Evolutionary conservation across 352 stramenopile genomes (phyloP).

Genomic region (Pythium apleroticum): DNA sequence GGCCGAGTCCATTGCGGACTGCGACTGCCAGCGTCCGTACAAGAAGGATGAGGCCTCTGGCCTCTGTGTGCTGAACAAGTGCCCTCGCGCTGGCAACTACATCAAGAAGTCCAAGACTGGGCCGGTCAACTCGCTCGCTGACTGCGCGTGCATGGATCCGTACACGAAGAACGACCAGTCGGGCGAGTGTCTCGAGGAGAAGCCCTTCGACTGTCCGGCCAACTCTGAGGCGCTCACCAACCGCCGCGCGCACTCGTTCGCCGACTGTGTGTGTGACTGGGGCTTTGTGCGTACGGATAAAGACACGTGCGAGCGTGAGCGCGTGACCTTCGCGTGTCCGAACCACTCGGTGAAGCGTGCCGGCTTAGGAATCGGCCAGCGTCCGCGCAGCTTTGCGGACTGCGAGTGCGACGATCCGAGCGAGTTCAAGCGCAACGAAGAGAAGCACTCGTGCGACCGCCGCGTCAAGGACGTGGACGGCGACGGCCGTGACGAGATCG

Average conservation of each 20-base stretch:
- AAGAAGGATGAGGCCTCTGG: slow-evolving; percentile 58
- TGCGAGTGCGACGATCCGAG: slow-evolving; percentile 56
- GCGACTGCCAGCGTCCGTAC: slow-evolving; percentile 73
- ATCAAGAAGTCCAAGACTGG: slow-evolving; percentile 37
- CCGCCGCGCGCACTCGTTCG: slow-evolving; percentile 44
- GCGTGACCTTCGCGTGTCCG: slow-evolving; percentile 57
- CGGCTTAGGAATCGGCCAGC: slow-evolving; percentile 35
- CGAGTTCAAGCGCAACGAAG: slow-evolving; percentile 58
- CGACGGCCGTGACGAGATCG: slow-evolving; percentile 25
- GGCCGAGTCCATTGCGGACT: slow-evolving; percentile 62
- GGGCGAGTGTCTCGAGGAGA: slow-evolving; percentile 54
- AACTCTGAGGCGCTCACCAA: slow-evolving; percentile 38
- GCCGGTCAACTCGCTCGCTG: slow-evolving; percentile 56
- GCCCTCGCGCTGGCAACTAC: slow-evolving; percentile 79
- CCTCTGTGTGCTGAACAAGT: slow-evolving; percentile 52
- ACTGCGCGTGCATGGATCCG: slow-evolving; percentile 64
- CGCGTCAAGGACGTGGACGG: slow-evolving; percentile 24
- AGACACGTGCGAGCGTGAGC: slow-evolving; percentile 55
- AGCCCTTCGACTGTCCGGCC: slow-evolving; percentile 22
- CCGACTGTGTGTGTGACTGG: slow-evolving; percentile 75
- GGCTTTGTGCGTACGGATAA: slow-evolving; percentile 54
- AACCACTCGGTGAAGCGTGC: slow-evolving; percentile 48
- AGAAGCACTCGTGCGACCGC: slow-evolving; percentile 48
- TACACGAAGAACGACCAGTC: slow-evolving; percentile 74
- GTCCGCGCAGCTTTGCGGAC: slow-evolving; percentile 69